These are phyloP conservation scores for Candida sp. DNA, from an alignment of 1,139 yeast species.

Conservation along the genomic window DNA sequence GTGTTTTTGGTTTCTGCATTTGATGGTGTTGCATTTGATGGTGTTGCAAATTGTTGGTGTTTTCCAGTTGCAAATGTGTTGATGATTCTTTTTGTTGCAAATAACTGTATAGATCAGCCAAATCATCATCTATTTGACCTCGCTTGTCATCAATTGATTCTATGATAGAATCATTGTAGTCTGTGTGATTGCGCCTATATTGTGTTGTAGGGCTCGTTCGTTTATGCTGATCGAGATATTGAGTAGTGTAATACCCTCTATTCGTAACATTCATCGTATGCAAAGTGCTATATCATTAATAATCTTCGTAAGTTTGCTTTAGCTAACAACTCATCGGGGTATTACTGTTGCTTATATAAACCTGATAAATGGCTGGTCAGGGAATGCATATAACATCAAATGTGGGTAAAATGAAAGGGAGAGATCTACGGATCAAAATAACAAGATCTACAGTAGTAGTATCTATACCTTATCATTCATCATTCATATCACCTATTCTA, in stretches of 20 bases:
- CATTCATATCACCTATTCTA: too few species aligned
- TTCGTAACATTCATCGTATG: slow-evolving; percentile 25
- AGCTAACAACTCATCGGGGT: neutral
- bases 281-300: slow-evolving; percentile 4
- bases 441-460: too few species aligned
- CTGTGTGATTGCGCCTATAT: neutral
- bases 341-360: neutral
- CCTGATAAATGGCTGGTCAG: slow-evolving; percentile 2
- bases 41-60: too few species aligned
- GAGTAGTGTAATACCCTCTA: slow-evolving; percentile 24
- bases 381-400: slow-evolving; percentile 2
- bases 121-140: neutral
- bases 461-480: too few species aligned
- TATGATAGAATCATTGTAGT: neutral
- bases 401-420: neutral
- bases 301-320: neutral
- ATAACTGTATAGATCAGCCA: neutral
- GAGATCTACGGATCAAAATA: too few species aligned
- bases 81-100: neutral
- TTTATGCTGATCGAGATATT: slow-evolving; percentile 15
- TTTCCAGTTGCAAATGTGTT: neutral
- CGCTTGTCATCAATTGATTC: neutral
- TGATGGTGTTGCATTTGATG: neutral
- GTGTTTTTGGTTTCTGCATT: neutral
- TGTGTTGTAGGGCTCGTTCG: neutral